Evolutionary conservation across 1,284 basidiomycete species (phyloP).

Genomic region (Volvariella surrecta): DNA sequence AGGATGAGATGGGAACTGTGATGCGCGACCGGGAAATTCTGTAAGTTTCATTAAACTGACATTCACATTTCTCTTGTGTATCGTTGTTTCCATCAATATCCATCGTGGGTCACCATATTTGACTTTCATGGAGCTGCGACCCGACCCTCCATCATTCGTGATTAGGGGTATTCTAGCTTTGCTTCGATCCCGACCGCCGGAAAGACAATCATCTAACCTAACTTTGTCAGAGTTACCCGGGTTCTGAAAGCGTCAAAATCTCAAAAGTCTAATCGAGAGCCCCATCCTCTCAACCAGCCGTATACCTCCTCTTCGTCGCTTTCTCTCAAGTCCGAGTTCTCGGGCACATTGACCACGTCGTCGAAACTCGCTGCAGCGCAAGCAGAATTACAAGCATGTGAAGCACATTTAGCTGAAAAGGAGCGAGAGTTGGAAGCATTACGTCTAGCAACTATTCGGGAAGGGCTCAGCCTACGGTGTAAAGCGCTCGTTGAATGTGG

Average conservation of each 20-base stretch:
- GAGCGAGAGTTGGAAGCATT: slow-evolving; percentile 51
- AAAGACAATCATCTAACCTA: too few species aligned
- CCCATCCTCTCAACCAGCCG: slow-evolving; percentile 25
- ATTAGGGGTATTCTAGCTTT: slow-evolving; percentile 1
- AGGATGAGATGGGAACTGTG: slow-evolving; percentile 62
- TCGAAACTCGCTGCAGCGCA: slow-evolving; percentile 60
- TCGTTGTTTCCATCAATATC: too few species aligned
- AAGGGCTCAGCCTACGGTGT: slow-evolving; percentile 53
- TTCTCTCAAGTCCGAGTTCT: slow-evolving; percentile 23
- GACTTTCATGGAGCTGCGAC: too few species aligned
- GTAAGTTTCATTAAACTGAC: slow-evolving; percentile 33
- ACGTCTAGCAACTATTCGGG: slow-evolving; percentile 42
- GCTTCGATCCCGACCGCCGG: too few species aligned
- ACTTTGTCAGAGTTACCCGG: slow-evolving; percentile 49
- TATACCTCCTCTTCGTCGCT: slow-evolving; percentile 25
- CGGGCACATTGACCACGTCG: slow-evolving; percentile 24
- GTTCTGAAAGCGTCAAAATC: slow-evolving; percentile 69
- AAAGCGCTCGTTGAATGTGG: slow-evolving; percentile 60
- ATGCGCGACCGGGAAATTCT: slow-evolving; percentile 70
- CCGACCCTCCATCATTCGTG: too few species aligned
- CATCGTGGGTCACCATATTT: too few species aligned
- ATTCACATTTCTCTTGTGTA: neutral
- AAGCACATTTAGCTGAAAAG: slow-evolving; percentile 57
- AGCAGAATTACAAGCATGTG: slow-evolving; percentile 69
- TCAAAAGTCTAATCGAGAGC: slow-evolving; percentile 37